Conservation (phyloP, 495 filamentous ascomycete genomes). For the Bombardia bombarda region DNA sequence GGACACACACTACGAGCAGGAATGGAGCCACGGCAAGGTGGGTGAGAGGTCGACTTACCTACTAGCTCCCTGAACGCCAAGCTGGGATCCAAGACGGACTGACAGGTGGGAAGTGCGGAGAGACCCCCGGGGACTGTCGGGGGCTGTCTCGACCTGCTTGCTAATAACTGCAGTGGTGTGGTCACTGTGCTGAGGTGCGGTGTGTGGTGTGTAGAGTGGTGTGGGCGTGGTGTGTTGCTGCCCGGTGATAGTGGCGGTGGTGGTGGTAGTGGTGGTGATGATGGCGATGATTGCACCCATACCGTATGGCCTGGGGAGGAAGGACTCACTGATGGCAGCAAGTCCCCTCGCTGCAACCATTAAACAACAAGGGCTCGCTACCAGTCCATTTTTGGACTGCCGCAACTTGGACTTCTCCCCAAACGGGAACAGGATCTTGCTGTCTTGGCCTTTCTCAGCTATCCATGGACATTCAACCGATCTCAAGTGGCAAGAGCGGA, state of each 20-base stretch:
- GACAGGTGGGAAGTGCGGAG: too few species aligned
- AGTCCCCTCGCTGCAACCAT: background rate
- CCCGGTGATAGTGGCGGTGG: background rate
- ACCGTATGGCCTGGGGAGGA: too few species aligned
- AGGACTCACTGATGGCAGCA: too few species aligned
- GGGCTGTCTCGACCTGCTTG: too few species aligned
- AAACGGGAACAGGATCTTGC: background rate
- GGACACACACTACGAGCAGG: background rate
- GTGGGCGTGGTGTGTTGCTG: background rate
- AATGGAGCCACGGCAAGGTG: background rate
- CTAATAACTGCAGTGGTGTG: too few species aligned
- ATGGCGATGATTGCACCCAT: too few species aligned
- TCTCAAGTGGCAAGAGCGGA: background rate
- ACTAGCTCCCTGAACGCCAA: background rate
- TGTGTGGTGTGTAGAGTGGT: background rate
- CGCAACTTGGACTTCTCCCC: background rate
- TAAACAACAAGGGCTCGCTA: background rate
- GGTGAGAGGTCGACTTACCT: background rate
- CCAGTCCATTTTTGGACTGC: background rate
- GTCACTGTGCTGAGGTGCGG: too few species aligned
- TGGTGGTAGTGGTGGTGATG: too few species aligned
- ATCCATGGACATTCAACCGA: background rate
- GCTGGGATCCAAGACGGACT: too few species aligned
- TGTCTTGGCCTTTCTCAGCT: background rate
- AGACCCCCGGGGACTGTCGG: too few species aligned